Base-by-base conservation (phyloP, 495 filamentous ascomycete species). In the Daldinia vernicosa region DNA sequence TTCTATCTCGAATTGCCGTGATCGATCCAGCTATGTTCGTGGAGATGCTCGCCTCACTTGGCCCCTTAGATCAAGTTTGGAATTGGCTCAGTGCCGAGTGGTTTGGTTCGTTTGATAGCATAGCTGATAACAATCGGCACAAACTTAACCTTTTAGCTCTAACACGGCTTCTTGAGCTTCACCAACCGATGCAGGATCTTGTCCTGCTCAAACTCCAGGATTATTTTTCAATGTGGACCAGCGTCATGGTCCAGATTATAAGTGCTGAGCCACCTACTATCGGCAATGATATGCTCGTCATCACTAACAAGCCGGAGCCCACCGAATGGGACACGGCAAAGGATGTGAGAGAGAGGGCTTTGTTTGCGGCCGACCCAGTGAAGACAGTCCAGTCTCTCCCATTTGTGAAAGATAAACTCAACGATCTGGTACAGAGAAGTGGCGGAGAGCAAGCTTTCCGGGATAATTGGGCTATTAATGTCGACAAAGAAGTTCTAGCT, bases 31-130 rank as follows among this genome's bases (percentile, higher is more conserved):
- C 75, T 8, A 81, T 91, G 27, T 89, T 97, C 67, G 78, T 88
- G 12, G 86, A 84, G 24, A 86, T 90, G 53, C 77, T 92, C 22
- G 71, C 75, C 9, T 71, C 75, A 12, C 74, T 88, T 47, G 67
- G 76, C 39, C 70, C 77, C 51, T 53, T 80, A 17, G 79, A 84
- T 3, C 84, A 89, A 37, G 81, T 85, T 27, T 86, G 84, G 67
- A 79, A 90, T 45, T 97, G 93, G 94, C 83, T 98, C 30, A 79
- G 93, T 43, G 82, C 85, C 0, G 93, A 96, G 78, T 99, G 95
- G 95, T 97, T 98, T 80, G 78, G 80, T 37, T 90, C 94, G 71
- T 92, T 96, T 72, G 92, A 95, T 73, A 90, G 87, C 76, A 93
- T 96, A 77, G 89, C 87, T 43, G 89, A 93, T 77, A 82, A 87